phyloP scores from a whole-genome alignment of 345 rosid genomes.

The Iberis pinnata region DNA sequence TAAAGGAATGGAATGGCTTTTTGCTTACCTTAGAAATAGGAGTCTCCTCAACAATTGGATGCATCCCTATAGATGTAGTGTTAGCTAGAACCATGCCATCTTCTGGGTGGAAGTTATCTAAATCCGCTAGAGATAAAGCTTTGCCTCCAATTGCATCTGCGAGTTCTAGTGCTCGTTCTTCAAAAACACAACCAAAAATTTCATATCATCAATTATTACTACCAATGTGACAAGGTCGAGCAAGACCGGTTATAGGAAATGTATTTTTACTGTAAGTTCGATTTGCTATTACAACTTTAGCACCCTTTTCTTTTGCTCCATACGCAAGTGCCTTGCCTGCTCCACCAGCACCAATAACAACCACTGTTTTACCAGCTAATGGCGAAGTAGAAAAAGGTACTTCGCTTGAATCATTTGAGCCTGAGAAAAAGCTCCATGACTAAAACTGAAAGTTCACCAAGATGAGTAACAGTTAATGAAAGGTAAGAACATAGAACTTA shows the following conservation, averaged over 20 bases:
- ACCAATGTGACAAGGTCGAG: too few relatives aligned
- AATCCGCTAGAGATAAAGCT: conserved; percentile 66
- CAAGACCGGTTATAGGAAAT: too few relatives aligned
- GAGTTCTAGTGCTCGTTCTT: conserved; percentile 74
- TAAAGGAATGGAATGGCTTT: not conserved
- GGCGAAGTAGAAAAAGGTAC: conserved; percentile 46
- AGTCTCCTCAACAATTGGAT: conserved; percentile 76
- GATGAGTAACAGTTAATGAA: not conserved
- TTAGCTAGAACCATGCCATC: conserved; percentile 85
- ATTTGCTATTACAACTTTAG: conserved; percentile 76
- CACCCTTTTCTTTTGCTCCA: conserved; percentile 92
- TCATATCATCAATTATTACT: too few relatives aligned
- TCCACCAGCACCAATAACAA: conserved; percentile 94
- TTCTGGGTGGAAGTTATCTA: conserved; percentile 60
- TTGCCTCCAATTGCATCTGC: conserved; percentile 64
- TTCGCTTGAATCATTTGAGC: conserved; percentile 28
- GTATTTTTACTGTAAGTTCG: conserved; percentile 58
- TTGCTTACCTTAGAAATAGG: conserved; percentile 69
- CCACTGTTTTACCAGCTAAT: conserved; percentile 71
- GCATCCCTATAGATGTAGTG: conserved; percentile 93
- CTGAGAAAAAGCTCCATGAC: conserved; percentile 33
- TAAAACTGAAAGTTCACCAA: conserved; percentile 5
- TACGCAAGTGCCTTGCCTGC: conserved; percentile 95
- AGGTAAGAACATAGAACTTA: conserved; percentile 31
- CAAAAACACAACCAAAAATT: conserved; percentile 26